phyloP scores from a whole-genome alignment of 1,139 yeast species.

The Scheffersomyces insectosa region DNA sequence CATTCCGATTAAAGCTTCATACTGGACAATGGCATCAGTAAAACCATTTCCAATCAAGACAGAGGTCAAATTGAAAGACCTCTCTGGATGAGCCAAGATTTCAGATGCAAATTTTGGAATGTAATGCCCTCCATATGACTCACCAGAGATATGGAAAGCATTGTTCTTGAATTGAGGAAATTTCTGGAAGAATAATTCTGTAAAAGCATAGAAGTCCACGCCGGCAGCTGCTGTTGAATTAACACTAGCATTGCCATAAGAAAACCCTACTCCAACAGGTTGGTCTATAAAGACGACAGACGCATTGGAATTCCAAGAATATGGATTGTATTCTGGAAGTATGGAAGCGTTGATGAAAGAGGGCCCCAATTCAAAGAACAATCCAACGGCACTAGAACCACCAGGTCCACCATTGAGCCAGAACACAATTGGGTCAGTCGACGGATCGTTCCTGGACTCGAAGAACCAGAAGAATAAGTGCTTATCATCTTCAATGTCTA shows the following conservation, averaged over 20 bases:
- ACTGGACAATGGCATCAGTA: constrained; percentile 67
- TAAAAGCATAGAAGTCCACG: constrained; percentile 69
- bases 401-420: constrained; percentile 54
- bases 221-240: constrained; percentile 67
- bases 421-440: constrained; percentile 43
- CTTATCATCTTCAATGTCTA: constrained; percentile 10
- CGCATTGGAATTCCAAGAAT: constrained; percentile 47
- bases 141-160: constrained; percentile 54
- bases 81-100: constrained; percentile 60
- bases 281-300: constrained; percentile 48
- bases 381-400: constrained; percentile 44
- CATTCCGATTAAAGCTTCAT: constrained; percentile 58
- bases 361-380: constrained; percentile 47
- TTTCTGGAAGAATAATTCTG: constrained; percentile 21
- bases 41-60: constrained; percentile 81
- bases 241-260: constrained; percentile 49
- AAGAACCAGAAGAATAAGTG: constrained; percentile 46
- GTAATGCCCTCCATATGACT: constrained; percentile 84
- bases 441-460: constrained; percentile 48
- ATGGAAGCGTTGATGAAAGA: constrained; percentile 35
- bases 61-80: constrained; percentile 64
- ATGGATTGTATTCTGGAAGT: constrained; percentile 41
- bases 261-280: constrained; percentile 46
- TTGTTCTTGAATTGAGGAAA: constrained; percentile 15
- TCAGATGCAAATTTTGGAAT: constrained; percentile 76